phyloP scores from a whole-genome alignment of 371 early-diverging fungal species.

The Coelomomyces lativittatus region DNA sequence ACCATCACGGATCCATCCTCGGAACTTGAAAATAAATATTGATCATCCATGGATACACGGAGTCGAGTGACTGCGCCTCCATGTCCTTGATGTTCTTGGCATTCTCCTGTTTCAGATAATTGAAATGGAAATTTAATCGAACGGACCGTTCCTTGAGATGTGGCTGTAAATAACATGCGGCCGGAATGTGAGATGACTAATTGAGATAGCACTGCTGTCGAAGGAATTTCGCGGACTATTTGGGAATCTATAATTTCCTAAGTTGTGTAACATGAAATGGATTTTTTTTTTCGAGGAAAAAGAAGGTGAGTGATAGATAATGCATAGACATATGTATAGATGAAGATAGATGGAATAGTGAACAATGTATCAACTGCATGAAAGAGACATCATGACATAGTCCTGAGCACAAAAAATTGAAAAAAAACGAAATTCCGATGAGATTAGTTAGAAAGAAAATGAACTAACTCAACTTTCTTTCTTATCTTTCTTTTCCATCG shows the following conservation, averaged over 20 bases:
- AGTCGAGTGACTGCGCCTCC: conserved; percentile 12
- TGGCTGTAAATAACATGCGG: conserved; percentile 32
- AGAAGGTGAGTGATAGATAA: no score
- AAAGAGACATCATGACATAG: no score
- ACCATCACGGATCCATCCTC: conserved; percentile 24
- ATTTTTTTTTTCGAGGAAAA: no score
- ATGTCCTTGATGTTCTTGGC: conserved; percentile 28
- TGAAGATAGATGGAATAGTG: no score
- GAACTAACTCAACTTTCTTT: no score
- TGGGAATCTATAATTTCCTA: conserved; percentile 32
- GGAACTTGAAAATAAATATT: conserved; percentile 15
- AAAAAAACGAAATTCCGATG: no score
- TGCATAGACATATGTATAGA: no score
- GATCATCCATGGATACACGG: conserved; percentile 18
- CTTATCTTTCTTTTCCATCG: no score
- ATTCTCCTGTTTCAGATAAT: conserved; percentile 9
- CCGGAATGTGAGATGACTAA: conserved; percentile 20
- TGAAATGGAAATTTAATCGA: conserved; percentile 19
- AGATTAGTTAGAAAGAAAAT: no score
- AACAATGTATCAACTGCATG: no score
- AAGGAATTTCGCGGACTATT: conserved; percentile 17
- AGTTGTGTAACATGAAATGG: no score
- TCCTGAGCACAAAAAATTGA: no score
- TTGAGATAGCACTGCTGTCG: conserved; percentile 15
- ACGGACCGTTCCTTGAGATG: conserved; percentile 2